These are phyloP conservation scores for Barnettozyma sp. DNA, from an alignment of 805 yeast genomes.

Conservation along the genomic window DNA sequence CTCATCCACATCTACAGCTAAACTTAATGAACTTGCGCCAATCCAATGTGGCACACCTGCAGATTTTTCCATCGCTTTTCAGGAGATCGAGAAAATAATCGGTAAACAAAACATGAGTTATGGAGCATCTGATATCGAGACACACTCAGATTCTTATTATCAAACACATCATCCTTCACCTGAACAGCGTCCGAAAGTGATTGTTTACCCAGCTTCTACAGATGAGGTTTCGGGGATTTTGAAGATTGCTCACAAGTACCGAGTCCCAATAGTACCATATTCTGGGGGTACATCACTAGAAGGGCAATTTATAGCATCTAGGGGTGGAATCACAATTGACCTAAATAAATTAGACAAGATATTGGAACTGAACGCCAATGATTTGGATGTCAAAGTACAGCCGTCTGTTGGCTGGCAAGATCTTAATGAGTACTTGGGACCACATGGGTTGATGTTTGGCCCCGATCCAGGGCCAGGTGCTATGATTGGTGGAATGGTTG, in stretches of 20 bases:
- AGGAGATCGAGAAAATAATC: conserved; percentile 33
- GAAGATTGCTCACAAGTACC: conserved; percentile 52
- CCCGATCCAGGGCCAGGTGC: conserved; percentile 82
- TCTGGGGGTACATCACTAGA: conserved; percentile 78
- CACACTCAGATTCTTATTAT: conserved; percentile 55
- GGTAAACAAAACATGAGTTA: conserved; percentile 31
- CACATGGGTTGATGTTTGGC: conserved; percentile 55
- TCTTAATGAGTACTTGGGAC: conserved; percentile 43
- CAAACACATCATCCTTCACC: conserved; percentile 57
- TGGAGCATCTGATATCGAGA: conserved; percentile 35
- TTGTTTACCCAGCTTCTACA: conserved; percentile 58
- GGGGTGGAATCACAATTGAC: conserved; percentile 63
- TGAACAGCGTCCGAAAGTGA: conserved; percentile 49
- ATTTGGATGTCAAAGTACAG: conserved; percentile 66
- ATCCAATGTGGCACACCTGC: conserved; percentile 36
- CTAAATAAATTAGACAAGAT: conserved; percentile 53
- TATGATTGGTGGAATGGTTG: conserved; percentile 70
- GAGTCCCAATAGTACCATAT: conserved; percentile 68
- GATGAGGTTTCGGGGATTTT: conserved; percentile 59
- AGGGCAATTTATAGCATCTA: conserved; percentile 72
- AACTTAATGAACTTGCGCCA: conserved; percentile 28
- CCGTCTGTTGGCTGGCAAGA: conserved; percentile 81
- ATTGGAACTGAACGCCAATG: conserved; percentile 49
- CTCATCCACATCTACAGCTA: conserved; percentile 26
- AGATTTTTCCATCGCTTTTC: conserved; percentile 35